phyloP scores from a whole-genome alignment of 306 rosid genomes.

The peach (Prunus persica) region Prunus_persica_NCBIv2 NC_034016.1:6015001-6015500 shows the following conservation, averaged over 20 bases:
- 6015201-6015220: not conserved
- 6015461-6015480: no score
- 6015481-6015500: not conserved
- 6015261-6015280: no score
- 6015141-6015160: not conserved
- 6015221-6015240: not conserved
- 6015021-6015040: conserved; percentile 63
- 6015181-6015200: not conserved
- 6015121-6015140: not conserved
- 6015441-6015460: not conserved
- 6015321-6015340: no score
- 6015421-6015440: not conserved
- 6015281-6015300: no score
- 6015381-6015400: no score
- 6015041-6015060: conserved; percentile 76
- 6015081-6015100: conserved; percentile 73
- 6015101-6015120: conserved; percentile 46
- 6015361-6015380: no score
- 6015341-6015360: no score
- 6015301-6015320: no score
- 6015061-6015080: conserved; percentile 88
- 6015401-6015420: no score
- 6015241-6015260: not conserved
- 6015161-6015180: not conserved
- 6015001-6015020: conserved; percentile 26